phyloP scores from a whole-genome alignment of 148 eudicot species.

The Rhododendron simsii region DNA sequence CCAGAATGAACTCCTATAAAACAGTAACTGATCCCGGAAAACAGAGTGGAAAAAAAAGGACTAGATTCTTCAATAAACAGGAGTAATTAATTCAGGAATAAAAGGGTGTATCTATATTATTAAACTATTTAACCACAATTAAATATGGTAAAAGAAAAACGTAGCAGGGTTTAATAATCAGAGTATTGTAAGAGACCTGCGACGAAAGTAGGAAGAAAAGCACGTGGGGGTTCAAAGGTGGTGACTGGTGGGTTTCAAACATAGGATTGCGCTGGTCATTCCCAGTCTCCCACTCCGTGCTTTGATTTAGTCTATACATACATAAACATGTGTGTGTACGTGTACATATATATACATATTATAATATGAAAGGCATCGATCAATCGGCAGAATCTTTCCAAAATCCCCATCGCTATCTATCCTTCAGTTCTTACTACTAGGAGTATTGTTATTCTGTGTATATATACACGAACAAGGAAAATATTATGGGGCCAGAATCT shows the following conservation, averaged over 20 bases:
- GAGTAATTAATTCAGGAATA: neutral
- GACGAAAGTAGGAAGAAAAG: conserved; percentile 4
- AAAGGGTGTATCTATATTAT: neutral
- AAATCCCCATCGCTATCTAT: neutral
- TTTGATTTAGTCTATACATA: neutral
- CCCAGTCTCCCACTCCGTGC: neutral
- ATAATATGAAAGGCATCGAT: neutral
- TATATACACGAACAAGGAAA: too few relatives aligned
- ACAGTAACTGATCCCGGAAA: neutral
- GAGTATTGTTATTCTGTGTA: too few relatives aligned
- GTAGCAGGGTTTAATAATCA: neutral
- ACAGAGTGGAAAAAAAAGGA: neutral
- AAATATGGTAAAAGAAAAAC: conserved; percentile 1
- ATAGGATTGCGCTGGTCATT: neutral
- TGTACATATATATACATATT: neutral
- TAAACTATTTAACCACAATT: neutral
- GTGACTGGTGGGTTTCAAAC: conserved; percentile 4
- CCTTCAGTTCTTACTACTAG: neutral
- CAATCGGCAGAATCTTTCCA: neutral
- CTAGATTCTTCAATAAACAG: neutral
- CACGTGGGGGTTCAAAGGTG: conserved; percentile 17
- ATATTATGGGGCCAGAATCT: neutral
- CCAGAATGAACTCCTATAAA: neutral
- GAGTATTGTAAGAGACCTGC: neutral
- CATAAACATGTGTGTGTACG: too few relatives aligned